Conservation (phyloP, 2,329 filamentous ascomycete species). For the Botrytis byssoidea region DNA sequence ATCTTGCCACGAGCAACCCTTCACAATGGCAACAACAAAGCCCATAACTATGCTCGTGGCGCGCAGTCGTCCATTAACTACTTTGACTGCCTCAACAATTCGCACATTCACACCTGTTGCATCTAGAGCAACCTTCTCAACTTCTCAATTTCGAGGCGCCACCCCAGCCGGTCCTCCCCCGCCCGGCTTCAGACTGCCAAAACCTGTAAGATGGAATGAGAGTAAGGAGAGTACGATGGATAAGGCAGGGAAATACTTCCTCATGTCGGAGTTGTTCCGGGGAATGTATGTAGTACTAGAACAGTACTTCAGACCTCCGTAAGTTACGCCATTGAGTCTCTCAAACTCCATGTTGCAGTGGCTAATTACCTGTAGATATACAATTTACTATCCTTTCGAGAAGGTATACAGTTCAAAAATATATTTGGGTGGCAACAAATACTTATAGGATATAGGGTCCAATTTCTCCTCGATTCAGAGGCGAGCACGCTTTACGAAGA, state of each 20-base stretch:
- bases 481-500: slow-evolving; percentile 92
- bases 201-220: slow-evolving; percentile 76
- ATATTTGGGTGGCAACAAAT: slow-evolving; percentile 17
- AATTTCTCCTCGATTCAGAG: slow-evolving; percentile 95
- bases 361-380: slow-evolving; percentile 65
- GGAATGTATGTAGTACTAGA: slow-evolving; percentile 98
- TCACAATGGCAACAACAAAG: slow-evolving; percentile 40
- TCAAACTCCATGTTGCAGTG: slow-evolving; percentile 22
- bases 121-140: slow-evolving; percentile 35
- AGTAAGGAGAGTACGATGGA: slow-evolving; percentile 74
- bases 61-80: slow-evolving; percentile 37
- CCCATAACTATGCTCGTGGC: slow-evolving; percentile 41
- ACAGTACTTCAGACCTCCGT: slow-evolving; percentile 98
- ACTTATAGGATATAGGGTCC: slow-evolving; percentile 61
- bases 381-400: slow-evolving; percentile 98
- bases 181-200: slow-evolving; percentile 74
- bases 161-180: slow-evolving; percentile 78
- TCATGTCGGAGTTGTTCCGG: slow-evolving; percentile 91
- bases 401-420: slow-evolving; percentile 55
- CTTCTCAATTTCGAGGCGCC: slow-evolving; percentile 43
- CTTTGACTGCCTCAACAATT: slow-evolving; percentile 30
- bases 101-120: slow-evolving; percentile 31
- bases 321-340: slow-evolving; percentile 49
- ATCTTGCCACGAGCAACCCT: slow-evolving; percentile 37
- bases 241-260: slow-evolving; percentile 87